Conservation (phyloP, 139 green algal genomes). For the Coelastrella sp. region DNA sequence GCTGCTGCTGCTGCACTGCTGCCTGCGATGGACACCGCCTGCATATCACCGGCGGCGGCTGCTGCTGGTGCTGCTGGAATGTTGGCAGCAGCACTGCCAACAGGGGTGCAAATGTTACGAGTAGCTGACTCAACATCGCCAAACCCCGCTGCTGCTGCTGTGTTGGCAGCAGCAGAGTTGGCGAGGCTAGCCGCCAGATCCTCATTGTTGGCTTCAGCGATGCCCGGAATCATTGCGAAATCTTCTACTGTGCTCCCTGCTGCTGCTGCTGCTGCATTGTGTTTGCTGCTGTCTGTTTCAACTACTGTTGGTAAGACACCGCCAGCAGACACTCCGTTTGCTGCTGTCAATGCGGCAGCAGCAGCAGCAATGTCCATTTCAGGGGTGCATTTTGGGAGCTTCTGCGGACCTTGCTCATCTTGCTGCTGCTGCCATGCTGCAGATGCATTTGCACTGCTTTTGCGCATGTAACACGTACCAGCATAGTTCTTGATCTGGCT, state of each 20-base stretch:
- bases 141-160: background rate
- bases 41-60: background rate
- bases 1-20: background rate
- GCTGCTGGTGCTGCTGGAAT: background rate
- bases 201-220: no score
- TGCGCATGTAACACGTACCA: conserved; percentile 23
- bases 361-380: background rate
- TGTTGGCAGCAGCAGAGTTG: background rate
- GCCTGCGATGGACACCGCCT: no score
- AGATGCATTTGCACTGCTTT: background rate
- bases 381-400: background rate
- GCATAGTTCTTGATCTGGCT: background rate
- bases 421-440: background rate
- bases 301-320: background rate
- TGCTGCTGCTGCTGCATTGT: background rate
- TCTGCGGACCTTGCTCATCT: background rate
- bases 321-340: background rate
- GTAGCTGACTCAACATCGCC: background rate
- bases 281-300: no score
- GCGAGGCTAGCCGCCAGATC: background rate
- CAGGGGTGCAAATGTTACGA: background rate
- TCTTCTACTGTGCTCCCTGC: no score
- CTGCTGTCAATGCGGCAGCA: background rate
- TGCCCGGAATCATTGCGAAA: no score
- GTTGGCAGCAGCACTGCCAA: no score